These are phyloP conservation scores for Myrica gale DNA, from an alignment of 306 rosid genomes.

Conservation along the genomic window DNA sequence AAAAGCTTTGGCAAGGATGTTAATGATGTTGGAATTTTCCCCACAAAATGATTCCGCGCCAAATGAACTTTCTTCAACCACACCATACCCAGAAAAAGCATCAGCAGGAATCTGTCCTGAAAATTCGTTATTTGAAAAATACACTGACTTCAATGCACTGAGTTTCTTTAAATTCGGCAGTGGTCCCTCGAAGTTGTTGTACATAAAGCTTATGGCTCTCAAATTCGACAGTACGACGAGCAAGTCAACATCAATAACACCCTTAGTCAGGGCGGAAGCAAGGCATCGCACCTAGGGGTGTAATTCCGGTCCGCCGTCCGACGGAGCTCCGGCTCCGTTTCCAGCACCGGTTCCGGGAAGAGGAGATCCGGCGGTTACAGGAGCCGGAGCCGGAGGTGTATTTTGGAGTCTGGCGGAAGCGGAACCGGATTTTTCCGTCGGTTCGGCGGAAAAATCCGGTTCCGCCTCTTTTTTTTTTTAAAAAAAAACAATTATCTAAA, in stretches of 20 bases:
- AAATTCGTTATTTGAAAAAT: conserved; percentile 59
- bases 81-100: conserved; percentile 46
- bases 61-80: conserved; percentile 67
- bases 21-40: conserved; percentile 59
- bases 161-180: conserved; percentile 51
- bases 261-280: too few species aligned
- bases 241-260: conserved; percentile 44
- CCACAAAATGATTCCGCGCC: conserved; percentile 52
- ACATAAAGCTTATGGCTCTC: conserved; percentile 57
- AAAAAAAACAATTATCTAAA: too few species aligned
- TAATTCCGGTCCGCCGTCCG: too few species aligned
- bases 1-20: conserved; percentile 41
- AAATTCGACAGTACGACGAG: conserved; percentile 44
- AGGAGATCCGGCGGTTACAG: too few species aligned
- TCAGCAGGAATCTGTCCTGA: conserved; percentile 50
- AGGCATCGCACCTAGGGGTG: too few species aligned
- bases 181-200: conserved; percentile 46
- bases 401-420: too few species aligned
- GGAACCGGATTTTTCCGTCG: too few species aligned
- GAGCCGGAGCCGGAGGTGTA: too few species aligned
- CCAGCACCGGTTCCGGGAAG: too few species aligned
- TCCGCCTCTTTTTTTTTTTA: too few species aligned
- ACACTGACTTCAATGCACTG: conserved; percentile 43
- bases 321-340: too few species aligned
- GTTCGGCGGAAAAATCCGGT: too few species aligned